Base-by-base conservation (phyloP, 2,329 filamentous ascomycete genomes). In the Penicillium sp. region DNA sequence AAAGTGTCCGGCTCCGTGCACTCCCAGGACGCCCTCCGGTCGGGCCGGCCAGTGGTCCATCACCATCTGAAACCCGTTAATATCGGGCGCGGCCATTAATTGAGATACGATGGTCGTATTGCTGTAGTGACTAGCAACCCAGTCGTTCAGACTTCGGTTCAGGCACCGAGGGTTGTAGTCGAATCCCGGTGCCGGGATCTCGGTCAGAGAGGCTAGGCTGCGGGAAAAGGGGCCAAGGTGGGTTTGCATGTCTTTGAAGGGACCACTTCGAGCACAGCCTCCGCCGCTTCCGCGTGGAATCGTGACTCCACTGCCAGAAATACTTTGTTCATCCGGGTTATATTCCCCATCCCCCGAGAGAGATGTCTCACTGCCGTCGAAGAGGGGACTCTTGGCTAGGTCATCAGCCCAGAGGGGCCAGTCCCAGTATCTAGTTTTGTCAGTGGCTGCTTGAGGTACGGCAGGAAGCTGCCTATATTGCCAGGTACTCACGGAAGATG, bases 1-100 rank as follows among this genome's bases (percentile, higher is more conserved):
- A 63, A 76, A 79, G 63, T 82, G 79, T 3, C 78, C 78, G 1
- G 66, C 77, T 5, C 74, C 75, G 52, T 81, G 79, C 1, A 78
- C 70, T n/a, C 75, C 76, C 19, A 72, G 66, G 2, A 70, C 53
- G 39, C 67, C 45, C 56, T 49, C 71, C 9, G 56, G 53, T 13
- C 50, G 53, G n/a, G 61, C 49, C 3, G 63, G 63, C 63, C 63
- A 75, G 53, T 72, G 71, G 52, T 78, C 74, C 63, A 78, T 69
- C 13, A 55, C 58, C 3, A 68, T 71, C 24, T 69, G 64, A 61
- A 78, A 78, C n/a, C 63, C 61, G 11, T 63, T 56, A 47, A 74
- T 70, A 51, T 59, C 70, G 52, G 31, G 48, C 2, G 63, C 43
- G 16, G 48, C 55, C 19, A 69, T 37, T 2, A 65, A 49, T 2